phyloP scores from a whole-genome alignment of 176 grass and related monocot genomes.

The Saccharum spontaneum region DNA sequence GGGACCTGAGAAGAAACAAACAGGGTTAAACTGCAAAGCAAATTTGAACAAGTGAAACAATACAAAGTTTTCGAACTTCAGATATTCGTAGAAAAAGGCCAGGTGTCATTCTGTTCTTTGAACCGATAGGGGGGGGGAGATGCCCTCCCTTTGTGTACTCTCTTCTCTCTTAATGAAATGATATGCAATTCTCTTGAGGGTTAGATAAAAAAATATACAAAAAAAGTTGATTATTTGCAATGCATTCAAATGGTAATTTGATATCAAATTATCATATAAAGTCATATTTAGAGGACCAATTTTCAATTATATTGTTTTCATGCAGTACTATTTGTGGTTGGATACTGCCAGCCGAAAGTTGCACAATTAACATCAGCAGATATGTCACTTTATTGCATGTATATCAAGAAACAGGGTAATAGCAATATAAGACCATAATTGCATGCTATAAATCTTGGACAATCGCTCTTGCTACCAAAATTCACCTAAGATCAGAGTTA shows the following conservation, averaged over 20 bases:
- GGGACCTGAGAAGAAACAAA: constrained; percentile 63
- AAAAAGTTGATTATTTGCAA: not conserved
- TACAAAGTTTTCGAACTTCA: constrained; percentile 17
- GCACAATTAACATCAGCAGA: constrained; percentile 8
- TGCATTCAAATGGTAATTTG: constrained; percentile 21
- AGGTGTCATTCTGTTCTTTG: not conserved
- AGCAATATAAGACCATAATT: not conserved
- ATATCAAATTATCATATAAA: constrained; percentile 18
- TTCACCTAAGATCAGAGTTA: not conserved
- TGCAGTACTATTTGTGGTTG: not conserved
- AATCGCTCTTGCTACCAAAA: not conserved
- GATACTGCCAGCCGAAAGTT: constrained; percentile 13
- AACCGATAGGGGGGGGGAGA: not conserved
- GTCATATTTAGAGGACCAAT: not conserved
- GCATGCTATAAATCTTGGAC: not conserved
- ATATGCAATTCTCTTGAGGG: not conserved
- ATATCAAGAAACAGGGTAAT: constrained; percentile 16
- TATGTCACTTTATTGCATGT: not conserved
- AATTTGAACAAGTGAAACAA: not conserved
- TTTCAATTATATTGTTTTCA: constrained; percentile 21
- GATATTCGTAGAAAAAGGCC: not conserved
- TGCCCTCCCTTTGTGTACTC: not conserved
- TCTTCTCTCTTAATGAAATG: not conserved
- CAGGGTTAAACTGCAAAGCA: constrained; percentile 30
- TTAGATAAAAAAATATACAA: not conserved